A percentile compares a stretch with the other conserved stretches of the same genome.
Conservation (phyloP, 371 early-diverging fungal species). For the Mortierella sp. region DNA sequence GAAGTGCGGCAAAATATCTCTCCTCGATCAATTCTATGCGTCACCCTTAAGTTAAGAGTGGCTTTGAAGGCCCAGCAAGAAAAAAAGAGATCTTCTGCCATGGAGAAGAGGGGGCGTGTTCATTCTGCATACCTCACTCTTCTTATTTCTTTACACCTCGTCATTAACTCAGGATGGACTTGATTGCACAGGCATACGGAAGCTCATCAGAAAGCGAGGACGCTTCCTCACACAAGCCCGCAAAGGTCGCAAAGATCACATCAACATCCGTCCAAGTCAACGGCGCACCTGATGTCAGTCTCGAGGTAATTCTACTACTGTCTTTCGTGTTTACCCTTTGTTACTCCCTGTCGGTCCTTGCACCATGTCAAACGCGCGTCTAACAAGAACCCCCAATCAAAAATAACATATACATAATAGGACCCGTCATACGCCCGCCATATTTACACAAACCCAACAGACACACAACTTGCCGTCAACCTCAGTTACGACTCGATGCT, state of each 20-base stretch:
- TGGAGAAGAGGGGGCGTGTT: neutral
- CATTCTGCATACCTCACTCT: neutral
- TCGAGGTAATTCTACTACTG: slow-evolving; percentile 65
- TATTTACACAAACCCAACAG: slow-evolving; percentile 75
- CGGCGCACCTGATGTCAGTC: slow-evolving; percentile 82
- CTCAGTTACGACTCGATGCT: slow-evolving; percentile 83
- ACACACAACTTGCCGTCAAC: slow-evolving; percentile 81
- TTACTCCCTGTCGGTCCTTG: slow-evolving; percentile 38
- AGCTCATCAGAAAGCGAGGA: slow-evolving; percentile 69
- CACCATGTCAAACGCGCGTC: slow-evolving; percentile 16
- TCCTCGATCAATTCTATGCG: neutral
- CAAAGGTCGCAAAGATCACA: slow-evolving; percentile 28
- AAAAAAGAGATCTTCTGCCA: slow-evolving; percentile 3
- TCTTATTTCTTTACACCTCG: neutral
- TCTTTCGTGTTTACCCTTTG: neutral
- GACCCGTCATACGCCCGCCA: slow-evolving; percentile 59
- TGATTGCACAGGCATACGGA: slow-evolving; percentile 62
- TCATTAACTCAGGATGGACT: slow-evolving; percentile 33
- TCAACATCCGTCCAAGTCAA: slow-evolving; percentile 61
- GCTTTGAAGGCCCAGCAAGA: neutral
- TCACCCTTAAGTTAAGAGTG: neutral
- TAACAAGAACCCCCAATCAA: neutral
- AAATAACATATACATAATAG: slow-evolving; percentile 27
- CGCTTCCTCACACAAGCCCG: slow-evolving; percentile 21
- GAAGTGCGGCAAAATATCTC: neutral